Evolutionary conservation across 768 basidiomycete genomes (phyloP).

Genomic region (Serpula lacrymans): DNA sequence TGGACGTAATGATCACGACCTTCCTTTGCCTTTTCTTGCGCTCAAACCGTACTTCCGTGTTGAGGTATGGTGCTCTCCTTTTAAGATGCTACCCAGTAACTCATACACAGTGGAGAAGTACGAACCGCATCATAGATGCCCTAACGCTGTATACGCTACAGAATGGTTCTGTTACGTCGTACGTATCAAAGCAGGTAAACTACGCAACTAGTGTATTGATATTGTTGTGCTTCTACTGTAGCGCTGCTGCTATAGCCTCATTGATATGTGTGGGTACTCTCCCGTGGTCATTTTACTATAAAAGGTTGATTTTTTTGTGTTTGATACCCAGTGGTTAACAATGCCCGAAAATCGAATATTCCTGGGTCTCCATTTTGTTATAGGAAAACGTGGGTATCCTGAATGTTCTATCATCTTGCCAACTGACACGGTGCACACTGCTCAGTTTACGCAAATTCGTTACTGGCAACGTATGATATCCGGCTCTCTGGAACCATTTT

Average conservation of each 20-base stretch:
- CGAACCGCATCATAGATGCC: constrained; percentile 17
- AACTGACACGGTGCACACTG: too few species aligned
- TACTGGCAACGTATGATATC: constrained; percentile 21
- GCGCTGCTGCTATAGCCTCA: constrained; percentile 12
- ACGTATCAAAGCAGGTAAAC: too few species aligned
- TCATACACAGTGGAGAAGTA: too few species aligned
- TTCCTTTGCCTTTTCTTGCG: constrained; percentile 41
- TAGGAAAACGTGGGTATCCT: constrained; percentile 18
- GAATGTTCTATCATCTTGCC: neutral
- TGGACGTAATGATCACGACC: constrained; percentile 45
- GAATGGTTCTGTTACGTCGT: constrained; percentile 22
- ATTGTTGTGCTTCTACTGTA: too few species aligned
- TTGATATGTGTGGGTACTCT: constrained; percentile 19
- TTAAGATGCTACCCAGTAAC: too few species aligned
- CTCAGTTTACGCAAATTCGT: constrained; percentile 22
- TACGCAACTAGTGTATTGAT: too few species aligned
- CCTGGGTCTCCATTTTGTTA: constrained; percentile 19
- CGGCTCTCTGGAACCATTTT: neutral
- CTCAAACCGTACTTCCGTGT: constrained; percentile 32
- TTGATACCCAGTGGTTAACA: constrained; percentile 17
- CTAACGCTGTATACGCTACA: constrained; percentile 19
- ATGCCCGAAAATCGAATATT: constrained; percentile 23
- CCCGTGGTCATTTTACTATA: neutral
- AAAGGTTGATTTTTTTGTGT: neutral
- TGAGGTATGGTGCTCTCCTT: constrained; percentile 35